phyloP scores from a whole-genome alignment of 306 rosid species.

The Rosa multiflora region DNA sequence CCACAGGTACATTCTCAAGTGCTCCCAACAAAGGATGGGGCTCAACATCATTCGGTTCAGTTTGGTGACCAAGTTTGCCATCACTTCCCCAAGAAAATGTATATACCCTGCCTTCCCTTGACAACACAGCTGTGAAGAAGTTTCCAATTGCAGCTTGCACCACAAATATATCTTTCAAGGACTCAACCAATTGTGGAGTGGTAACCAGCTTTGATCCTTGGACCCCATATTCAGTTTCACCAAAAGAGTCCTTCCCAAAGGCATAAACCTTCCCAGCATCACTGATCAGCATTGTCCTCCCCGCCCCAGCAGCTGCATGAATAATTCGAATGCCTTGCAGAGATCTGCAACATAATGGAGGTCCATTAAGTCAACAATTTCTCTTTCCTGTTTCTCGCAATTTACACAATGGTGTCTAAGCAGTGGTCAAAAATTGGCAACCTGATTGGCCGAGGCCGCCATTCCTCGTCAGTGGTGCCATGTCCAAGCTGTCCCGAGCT shows the following conservation, averaged over 20 bases:
- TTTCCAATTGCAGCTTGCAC: slow-evolving; percentile 98
- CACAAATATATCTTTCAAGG: slow-evolving; percentile 77
- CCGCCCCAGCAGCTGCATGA: slow-evolving; percentile 90
- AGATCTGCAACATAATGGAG: slow-evolving; percentile 68
- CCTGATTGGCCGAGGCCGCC: slow-evolving; percentile 84
- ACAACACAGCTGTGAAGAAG: slow-evolving; percentile 86
- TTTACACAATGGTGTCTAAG: slow-evolving; percentile 19
- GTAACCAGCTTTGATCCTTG: slow-evolving; percentile 55
- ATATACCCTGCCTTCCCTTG: slow-evolving; percentile 91
- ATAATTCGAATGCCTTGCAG: slow-evolving; percentile 84
- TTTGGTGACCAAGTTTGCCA: slow-evolving; percentile 77
- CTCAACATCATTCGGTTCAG: slow-evolving; percentile 67
- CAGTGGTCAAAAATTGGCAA: slow-evolving; percentile 33
- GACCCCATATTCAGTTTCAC: slow-evolving; percentile 72
- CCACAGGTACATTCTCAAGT: slow-evolving; percentile 80
- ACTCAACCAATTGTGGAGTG: slow-evolving; percentile 72
- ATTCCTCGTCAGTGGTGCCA: slow-evolving; percentile 73
- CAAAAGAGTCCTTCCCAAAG: slow-evolving; percentile 85
- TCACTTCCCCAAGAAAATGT: slow-evolving; percentile 94
- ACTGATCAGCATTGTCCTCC: slow-evolving; percentile 89
- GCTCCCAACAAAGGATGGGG: slow-evolving; percentile 83
- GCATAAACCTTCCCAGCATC: slow-evolving; percentile 85
- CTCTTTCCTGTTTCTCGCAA: slow-evolving; percentile 34
- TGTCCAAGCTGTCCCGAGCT: slow-evolving; percentile 94
- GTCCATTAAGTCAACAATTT: slow-evolving; percentile 49